phyloP scores from a whole-genome alignment of 2,329 filamentous ascomycete genomes.

The Fusarium fujikuroi region DNA sequence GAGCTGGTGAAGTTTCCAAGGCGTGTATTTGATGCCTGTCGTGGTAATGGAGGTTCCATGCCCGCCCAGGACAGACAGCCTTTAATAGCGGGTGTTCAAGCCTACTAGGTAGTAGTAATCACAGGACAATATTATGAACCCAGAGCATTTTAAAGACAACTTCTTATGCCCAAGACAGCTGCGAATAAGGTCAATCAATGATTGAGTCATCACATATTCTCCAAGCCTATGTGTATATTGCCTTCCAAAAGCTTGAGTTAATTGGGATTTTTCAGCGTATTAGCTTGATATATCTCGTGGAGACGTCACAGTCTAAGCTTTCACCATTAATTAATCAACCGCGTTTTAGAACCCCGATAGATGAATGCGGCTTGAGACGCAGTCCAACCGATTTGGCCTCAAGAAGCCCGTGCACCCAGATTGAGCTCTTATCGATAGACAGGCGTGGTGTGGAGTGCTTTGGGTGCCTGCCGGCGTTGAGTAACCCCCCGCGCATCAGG shows the following conservation, averaged over 20 bases:
- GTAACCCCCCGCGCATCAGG: constrained; percentile 40
- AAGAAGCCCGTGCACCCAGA: constrained; percentile 16
- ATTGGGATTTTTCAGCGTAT: neutral
- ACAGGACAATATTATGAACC: neutral
- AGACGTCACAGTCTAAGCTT: neutral
- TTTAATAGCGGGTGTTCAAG: neutral
- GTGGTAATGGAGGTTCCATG: neutral
- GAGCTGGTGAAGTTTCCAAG: constrained; percentile 35
- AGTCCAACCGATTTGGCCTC: neutral
- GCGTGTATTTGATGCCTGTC: constrained; percentile 17
- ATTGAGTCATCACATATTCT: neutral
- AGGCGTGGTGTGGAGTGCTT: neutral
- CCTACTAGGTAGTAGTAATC: neutral
- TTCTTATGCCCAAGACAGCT: neutral
- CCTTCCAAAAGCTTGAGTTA: neutral
- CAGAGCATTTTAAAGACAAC: neutral
- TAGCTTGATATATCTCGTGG: neutral
- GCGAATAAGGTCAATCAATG: neutral
- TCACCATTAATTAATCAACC: neutral
- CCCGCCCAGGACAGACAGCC: neutral
- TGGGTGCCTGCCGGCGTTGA: constrained; percentile 15
- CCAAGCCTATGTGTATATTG: neutral
- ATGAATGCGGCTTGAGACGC: constrained; percentile 31
- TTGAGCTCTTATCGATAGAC: constrained; percentile 39
- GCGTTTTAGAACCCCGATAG: constrained; percentile 22